Conservation (phyloP, 257 asterid species). For the Solanum bulbocastanum region DNA sequence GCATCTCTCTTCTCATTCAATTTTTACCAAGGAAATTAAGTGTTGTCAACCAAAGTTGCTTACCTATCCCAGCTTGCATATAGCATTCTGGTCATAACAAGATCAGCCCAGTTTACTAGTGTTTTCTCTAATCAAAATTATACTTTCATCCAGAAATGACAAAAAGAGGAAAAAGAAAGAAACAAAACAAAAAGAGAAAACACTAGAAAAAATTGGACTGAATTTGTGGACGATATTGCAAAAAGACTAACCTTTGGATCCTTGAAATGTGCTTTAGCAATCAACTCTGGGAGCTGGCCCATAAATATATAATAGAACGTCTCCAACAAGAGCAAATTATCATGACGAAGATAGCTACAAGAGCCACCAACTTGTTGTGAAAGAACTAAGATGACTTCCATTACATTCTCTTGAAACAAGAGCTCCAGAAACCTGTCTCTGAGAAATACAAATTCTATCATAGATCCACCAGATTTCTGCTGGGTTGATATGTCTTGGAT, state of each 20-base stretch:
- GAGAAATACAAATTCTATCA: slow-evolving; percentile 48
- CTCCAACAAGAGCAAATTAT: slow-evolving; percentile 85
- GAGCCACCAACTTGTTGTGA: slow-evolving; percentile 79
- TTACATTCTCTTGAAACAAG: slow-evolving; percentile 76
- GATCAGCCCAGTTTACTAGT: not conserved
- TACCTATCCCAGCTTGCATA: not conserved
- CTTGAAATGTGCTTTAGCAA: slow-evolving; percentile 46
- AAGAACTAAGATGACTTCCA: slow-evolving; percentile 74
- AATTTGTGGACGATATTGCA: not conserved
- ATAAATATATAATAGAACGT: slow-evolving; percentile 58
- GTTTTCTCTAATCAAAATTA: not conserved
- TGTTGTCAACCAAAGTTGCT: not conserved
- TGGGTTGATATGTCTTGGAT: slow-evolving; percentile 79
- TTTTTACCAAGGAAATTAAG: not conserved
- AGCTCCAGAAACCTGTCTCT: slow-evolving; percentile 74
- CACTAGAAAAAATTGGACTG: not conserved
- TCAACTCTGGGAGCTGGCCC: slow-evolving; percentile 85
- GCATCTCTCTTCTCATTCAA: not conserved
- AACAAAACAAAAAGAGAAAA: not conserved
- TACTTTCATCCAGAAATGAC: not conserved
- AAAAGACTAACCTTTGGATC: slow-evolving; percentile 53
- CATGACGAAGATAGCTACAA: slow-evolving; percentile 62
- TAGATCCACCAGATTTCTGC: slow-evolving; percentile 73
- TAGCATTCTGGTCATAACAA: not conserved
- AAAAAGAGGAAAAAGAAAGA: not conserved